A percentile compares a stretch with the other conserved stretches of the same genome.
Evolutionary conservation across 1,139 yeast genomes (phyloP).

Genomic region (Sugiyamaella pinicola): DNA sequence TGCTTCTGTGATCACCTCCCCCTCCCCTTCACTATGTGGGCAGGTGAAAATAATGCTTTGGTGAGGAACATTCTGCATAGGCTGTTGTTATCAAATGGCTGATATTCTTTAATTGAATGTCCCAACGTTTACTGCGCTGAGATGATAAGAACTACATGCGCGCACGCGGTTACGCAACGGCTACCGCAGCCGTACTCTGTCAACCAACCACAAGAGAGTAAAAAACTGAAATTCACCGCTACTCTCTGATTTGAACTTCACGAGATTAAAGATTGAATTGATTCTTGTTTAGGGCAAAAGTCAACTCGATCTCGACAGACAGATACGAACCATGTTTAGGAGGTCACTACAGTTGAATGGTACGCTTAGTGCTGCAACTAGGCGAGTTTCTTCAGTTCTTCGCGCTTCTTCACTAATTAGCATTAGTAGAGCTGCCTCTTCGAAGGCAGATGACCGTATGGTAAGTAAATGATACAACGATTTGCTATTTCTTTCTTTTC

Average conservation of each 20-base stretch:
- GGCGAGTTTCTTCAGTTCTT: constrained; percentile 12
- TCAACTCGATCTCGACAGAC: background rate
- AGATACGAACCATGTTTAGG: constrained; percentile 7
- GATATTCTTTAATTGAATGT: constrained; percentile 7
- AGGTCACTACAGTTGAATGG: constrained; percentile 15
- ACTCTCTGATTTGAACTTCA: constrained; percentile 4
- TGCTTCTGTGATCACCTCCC: too few species aligned
- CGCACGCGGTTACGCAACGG: background rate
- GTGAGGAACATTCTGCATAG: background rate
- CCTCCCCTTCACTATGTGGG: too few species aligned
- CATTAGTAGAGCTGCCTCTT: constrained; percentile 12
- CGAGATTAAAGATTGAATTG: background rate
- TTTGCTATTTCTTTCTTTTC: too few species aligned
- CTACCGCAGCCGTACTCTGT: constrained; percentile 6
- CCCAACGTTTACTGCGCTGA: too few species aligned
- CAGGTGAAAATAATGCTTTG: too few species aligned
- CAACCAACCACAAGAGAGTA: constrained; percentile 19
- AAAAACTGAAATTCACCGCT: constrained; percentile 6
- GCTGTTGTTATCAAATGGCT: background rate
- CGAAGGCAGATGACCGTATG: constrained; percentile 22
- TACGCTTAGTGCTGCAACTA: constrained; percentile 9
- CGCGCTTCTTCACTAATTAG: constrained; percentile 2
- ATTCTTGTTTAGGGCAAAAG: background rate
- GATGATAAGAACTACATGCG: too few species aligned
- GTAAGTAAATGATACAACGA: constrained; percentile 19